Evolutionary conservation across 257 asterid genomes (phyloP), one percentile per base, ranked within the genome.

Genomic region (Nicotiana tomentosiformis): DNA sequence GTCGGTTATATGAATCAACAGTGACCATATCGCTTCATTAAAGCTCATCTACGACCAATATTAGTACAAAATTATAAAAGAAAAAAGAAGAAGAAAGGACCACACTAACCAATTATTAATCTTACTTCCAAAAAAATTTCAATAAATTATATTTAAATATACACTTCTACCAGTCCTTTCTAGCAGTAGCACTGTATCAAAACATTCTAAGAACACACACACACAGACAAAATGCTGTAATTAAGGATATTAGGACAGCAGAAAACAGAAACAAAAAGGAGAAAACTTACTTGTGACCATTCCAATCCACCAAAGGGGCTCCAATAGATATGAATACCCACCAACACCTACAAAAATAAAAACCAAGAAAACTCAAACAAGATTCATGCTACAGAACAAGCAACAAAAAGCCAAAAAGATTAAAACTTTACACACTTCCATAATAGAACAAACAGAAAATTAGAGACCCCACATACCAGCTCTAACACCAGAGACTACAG

Each of bases 261-360:
- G 30, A 69, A 56, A 46, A 30, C 43, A 76, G 32, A 58, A 68
- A 72, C 5, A 32, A 66, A 37, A 12, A 61, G 46, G 23, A 7
- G 4, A 72, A 76, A 15, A 88, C 97, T 78, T 85, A 93, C 97
- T 92, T n/a, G 98, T 89, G 84, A 89, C 84, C 96, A 95, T 90
- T 79, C 98, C 98, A 74, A 91, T 37, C 98, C 98, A 93, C 97
- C 98, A 95, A 9, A 92, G 94, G 83, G 98, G 97, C 91, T 95
- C 98, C 89, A 84, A 39, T 49, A 94, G 91, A 91, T 95, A 95
- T 4, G 98, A 61, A 90, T 89, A 88, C 2, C 98, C 96, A 12
- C 98, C 98, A 84, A 88, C 89, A 78, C 98, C 98, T 94, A 81
- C 49, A 66, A 15, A 32, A 85, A 81, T 84, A 66, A 14, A 72